Evolutionary conservation across 2,329 filamentous ascomycete genomes (phyloP).

Genomic region (Colletotrichum sp.): DNA sequence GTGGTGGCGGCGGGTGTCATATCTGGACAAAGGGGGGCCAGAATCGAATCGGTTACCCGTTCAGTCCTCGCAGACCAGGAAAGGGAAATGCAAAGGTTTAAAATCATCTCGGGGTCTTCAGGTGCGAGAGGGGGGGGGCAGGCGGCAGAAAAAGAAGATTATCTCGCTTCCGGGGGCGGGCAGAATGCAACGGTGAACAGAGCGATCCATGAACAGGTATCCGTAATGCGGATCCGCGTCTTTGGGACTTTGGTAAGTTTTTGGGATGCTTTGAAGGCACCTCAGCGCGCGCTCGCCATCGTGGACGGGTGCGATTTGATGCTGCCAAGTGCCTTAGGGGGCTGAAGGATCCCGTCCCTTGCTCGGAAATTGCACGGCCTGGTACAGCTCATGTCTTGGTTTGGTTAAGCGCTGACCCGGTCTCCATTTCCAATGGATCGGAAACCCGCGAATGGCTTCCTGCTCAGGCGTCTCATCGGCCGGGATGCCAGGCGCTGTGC

Average conservation of each 20-base stretch:
- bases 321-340: constrained; percentile 7
- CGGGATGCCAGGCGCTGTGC: not conserved
- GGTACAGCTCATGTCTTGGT: not conserved
- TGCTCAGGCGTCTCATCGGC: not conserved
- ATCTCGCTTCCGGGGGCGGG: not conserved
- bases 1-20: not conserved
- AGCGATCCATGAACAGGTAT: not conserved
- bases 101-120: not conserved
- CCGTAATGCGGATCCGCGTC: not conserved
- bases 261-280: not conserved
- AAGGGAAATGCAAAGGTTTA: not conserved
- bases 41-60: not conserved
- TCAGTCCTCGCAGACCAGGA: not conserved
- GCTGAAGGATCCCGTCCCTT: not conserved
- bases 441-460: constrained; percentile 3
- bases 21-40: not conserved
- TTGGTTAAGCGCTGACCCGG: constrained; percentile 11
- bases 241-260: not conserved
- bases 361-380: not conserved
- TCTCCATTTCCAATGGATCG: not conserved
- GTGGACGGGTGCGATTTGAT: not conserved
- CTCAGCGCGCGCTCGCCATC: not conserved
- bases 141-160: not conserved
- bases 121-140: not conserved
- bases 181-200: not conserved